phyloP scores from a whole-genome alignment of 1,139 yeast genomes.

The Pneumocystis canis region DNA sequence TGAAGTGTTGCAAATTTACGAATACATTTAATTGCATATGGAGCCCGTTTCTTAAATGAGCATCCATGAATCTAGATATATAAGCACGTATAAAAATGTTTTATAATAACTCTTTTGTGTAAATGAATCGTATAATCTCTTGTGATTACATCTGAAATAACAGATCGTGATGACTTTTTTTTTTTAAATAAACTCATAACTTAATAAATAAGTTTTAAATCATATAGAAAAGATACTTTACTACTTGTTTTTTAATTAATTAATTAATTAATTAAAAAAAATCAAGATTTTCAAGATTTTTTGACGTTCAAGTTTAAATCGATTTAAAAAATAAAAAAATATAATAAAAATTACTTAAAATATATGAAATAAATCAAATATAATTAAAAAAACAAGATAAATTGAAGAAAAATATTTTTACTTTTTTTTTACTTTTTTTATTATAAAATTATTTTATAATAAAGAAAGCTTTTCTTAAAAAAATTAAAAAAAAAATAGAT shows the following conservation, averaged over 20 bases:
- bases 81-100: slow-evolving; percentile 6
- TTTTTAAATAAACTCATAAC: not conserved
- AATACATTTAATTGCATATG: slow-evolving; percentile 98
- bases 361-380: not conserved
- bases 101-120: slow-evolving; percentile 87
- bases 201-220: not conserved
- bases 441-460: no score
- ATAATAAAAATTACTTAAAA: not conserved
- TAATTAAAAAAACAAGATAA: no score
- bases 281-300: not conserved
- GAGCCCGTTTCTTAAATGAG: slow-evolving; percentile 99
- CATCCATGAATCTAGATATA: slow-evolving; percentile 43
- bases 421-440: no score
- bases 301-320: not conserved
- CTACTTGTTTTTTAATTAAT: not conserved
- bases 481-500: no score
- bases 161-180: slow-evolving; percentile 22
- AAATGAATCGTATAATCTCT: slow-evolving; percentile 99
- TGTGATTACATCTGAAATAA: slow-evolving; percentile 98
- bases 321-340: not conserved
- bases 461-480: no score
- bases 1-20: slow-evolving; percentile 96
- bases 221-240: not conserved
- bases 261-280: not conserved
- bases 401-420: no score